phyloP scores from a whole-genome alignment of 2,329 filamentous ascomycete species.

The Phyllachora maydis region DNA sequence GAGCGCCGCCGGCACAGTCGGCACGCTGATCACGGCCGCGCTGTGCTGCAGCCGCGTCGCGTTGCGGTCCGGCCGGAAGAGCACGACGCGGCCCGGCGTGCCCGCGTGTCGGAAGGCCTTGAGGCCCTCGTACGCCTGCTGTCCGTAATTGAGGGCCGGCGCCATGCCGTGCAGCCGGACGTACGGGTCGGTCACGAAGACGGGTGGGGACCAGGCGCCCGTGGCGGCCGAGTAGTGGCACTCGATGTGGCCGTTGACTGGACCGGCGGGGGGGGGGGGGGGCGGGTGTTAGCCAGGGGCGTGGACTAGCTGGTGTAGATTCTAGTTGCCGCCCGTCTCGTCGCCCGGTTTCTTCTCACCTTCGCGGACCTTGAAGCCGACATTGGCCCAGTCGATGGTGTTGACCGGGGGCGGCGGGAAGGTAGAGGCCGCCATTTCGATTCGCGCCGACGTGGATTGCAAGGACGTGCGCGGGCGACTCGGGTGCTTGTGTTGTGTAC shows the following conservation, averaged over 20 bases:
- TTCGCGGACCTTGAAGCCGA: slow-evolving; percentile 85
- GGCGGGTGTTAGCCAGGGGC: not conserved
- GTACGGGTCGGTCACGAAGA: slow-evolving; percentile 66
- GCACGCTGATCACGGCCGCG: slow-evolving; percentile 65
- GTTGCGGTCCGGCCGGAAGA: slow-evolving; percentile 80
- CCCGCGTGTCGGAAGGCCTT: slow-evolving; percentile 76
- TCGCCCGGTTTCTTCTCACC: slow-evolving; percentile 26
- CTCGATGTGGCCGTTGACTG: slow-evolving; percentile 89
- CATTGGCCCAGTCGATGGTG: slow-evolving; percentile 81
- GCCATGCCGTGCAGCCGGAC: slow-evolving; percentile 89
- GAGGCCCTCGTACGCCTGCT: slow-evolving; percentile 96
- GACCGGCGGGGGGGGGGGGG: not conserved
- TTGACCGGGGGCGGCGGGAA: slow-evolving; percentile 64
- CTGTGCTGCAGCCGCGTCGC: slow-evolving; percentile 70
- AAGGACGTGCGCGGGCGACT: too few relatives aligned
- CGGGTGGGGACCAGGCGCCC: slow-evolving; percentile 55
- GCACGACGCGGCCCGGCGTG: slow-evolving; percentile 47
- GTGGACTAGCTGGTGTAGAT: not conserved
- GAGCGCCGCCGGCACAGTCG: slow-evolving; percentile 52
- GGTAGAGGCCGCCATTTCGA: too few relatives aligned
- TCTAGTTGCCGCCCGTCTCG: not conserved
- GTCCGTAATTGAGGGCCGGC: slow-evolving; percentile 87
- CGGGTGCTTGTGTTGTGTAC: too few relatives aligned
- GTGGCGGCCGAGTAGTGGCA: slow-evolving; percentile 59
- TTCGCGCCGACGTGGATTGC: too few relatives aligned